These are phyloP conservation scores for Friedmanniomyces simplex DNA, from an alignment of 495 filamentous ascomycete genomes.

Conservation along the genomic window DNA sequence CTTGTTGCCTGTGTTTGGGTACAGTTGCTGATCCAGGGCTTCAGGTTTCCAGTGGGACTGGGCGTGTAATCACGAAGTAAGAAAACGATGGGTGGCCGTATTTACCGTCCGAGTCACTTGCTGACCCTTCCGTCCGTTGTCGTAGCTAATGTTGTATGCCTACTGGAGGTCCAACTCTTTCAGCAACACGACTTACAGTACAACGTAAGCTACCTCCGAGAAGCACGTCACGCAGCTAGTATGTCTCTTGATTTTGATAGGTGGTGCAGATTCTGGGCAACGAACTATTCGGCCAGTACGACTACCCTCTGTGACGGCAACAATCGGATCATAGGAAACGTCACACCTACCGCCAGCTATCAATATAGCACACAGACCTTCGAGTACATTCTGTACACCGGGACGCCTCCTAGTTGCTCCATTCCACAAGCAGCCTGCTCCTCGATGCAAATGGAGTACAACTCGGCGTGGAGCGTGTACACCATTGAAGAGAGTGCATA, in stretches of 20 bases:
- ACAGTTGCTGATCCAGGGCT: not conserved
- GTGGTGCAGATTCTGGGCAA: too few relatives aligned
- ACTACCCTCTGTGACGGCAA: slow-evolving; percentile 5
- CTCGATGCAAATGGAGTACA: too few relatives aligned
- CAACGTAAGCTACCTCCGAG: too few relatives aligned
- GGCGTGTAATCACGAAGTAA: not conserved
- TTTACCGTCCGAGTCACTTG: not conserved
- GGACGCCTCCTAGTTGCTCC: not conserved
- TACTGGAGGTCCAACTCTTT: not conserved
- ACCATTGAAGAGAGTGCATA: too few relatives aligned
- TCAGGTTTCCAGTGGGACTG: not conserved
- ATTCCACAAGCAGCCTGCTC: not conserved
- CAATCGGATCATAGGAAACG: not conserved
- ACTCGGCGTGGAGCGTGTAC: too few relatives aligned
- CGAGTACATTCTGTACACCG: not conserved
- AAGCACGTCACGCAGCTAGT: too few relatives aligned
- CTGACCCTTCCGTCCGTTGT: not conserved
- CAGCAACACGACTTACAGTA: too few relatives aligned
- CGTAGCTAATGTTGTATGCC: not conserved
- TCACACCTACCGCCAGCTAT: slow-evolving; percentile 3
- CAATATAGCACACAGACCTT: not conserved
- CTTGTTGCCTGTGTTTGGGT: too few relatives aligned
- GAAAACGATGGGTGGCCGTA: not conserved
- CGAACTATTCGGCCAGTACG: too few relatives aligned
- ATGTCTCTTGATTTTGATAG: too few relatives aligned